Evolutionary conservation across 176 grass and related monocot genomes (phyloP).

Genomic region (Ampelocalamus luodianensis): DNA sequence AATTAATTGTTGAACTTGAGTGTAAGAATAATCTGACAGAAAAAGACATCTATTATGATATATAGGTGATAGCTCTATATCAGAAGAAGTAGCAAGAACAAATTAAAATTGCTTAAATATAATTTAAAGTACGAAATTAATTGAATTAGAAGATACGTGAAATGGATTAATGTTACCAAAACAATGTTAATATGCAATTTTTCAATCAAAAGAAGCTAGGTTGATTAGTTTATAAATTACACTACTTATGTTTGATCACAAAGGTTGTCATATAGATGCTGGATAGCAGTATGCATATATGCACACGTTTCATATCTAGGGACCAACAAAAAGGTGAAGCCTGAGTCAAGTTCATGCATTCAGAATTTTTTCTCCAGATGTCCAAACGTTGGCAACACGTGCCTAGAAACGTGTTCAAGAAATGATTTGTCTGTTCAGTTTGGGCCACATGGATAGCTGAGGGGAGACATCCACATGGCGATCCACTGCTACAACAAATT

Average conservation of each 20-base stretch:
- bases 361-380: slow-evolving; percentile 48
- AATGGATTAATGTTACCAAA: background rate
- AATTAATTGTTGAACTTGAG: background rate
- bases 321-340: slow-evolving; percentile 37
- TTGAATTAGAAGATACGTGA: background rate
- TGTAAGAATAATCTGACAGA: background rate
- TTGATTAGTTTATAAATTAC: background rate
- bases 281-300: slow-evolving; percentile 15
- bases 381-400: slow-evolving; percentile 41
- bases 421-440: slow-evolving; percentile 26
- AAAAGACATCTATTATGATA: background rate
- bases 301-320: slow-evolving; percentile 34
- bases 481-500: background rate
- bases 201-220: background rate
- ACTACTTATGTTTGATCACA: background rate
- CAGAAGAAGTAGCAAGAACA: background rate
- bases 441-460: slow-evolving; percentile 37
- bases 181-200: background rate
- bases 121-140: background rate
- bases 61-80: background rate
- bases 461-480: slow-evolving; percentile 24
- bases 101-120: no score
- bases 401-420: slow-evolving; percentile 28
- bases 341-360: slow-evolving; percentile 38
- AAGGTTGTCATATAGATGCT: background rate